A percentile compares a stretch with the other conserved stretches of the same genome.
Evolutionary conservation across 768 basidiomycete species (phyloP).

Genomic region (Russula abietina): DNA sequence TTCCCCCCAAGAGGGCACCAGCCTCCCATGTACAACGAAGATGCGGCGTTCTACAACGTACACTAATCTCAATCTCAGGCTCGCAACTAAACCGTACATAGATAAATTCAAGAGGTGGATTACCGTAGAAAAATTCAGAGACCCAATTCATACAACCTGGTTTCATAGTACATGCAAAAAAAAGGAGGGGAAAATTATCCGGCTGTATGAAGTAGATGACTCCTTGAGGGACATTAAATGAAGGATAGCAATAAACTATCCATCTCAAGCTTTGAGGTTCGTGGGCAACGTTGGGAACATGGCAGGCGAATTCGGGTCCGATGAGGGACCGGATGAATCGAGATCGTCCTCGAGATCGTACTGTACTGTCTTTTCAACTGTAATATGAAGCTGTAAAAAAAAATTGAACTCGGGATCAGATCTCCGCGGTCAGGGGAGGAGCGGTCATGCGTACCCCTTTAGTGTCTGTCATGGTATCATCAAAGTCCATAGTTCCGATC

Average conservation of each 20-base stretch:
- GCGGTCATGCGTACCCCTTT: not conserved
- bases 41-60: not conserved
- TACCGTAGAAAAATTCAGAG: not conserved
- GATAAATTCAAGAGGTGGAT: not conserved
- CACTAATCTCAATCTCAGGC: not conserved
- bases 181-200: not conserved
- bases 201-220: not conserved
- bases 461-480: not conserved
- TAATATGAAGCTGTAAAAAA: constrained; percentile 18
- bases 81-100: not conserved
- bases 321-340: constrained; percentile 12
- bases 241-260: not conserved
- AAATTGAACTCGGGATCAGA: not conserved
- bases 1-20: no score
- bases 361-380: constrained; percentile 23
- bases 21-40: no score
- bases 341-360: constrained; percentile 9
- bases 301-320: not conserved
- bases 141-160: not conserved
- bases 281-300: not conserved
- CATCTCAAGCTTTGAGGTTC: not conserved
- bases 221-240: no score
- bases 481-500: not conserved
- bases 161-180: not conserved
- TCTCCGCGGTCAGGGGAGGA: not conserved